Conservation (phyloP, 2,329 filamentous ascomycete genomes). For the Sporothrix brunneoviolacea region DNA sequence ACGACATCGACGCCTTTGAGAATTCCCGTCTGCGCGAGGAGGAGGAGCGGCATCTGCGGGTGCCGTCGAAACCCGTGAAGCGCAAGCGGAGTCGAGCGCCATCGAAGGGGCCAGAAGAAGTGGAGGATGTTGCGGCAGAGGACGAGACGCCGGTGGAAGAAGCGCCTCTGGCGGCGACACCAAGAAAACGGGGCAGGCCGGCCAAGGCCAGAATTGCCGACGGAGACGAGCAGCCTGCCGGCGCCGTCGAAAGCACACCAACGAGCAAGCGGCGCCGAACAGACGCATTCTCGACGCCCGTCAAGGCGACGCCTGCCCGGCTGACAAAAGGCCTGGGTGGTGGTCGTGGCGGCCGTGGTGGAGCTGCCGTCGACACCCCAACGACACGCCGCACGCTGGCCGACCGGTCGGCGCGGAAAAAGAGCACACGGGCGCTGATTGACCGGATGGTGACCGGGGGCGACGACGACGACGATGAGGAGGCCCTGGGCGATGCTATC, state of each 20-base stretch:
- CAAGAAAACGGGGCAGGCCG: slow-evolving; percentile 5
- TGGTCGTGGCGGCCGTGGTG: slow-evolving; percentile 27
- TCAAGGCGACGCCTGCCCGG: slow-evolving; percentile 29
- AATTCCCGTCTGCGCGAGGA: not conserved
- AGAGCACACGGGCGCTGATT: slow-evolving; percentile 72
- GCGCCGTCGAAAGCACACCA: slow-evolving; percentile 10
- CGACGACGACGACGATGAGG: slow-evolving; percentile 65
- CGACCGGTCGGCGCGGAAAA: slow-evolving; percentile 79
- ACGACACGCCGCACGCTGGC: slow-evolving; percentile 57
- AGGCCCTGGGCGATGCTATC: slow-evolving; percentile 63
- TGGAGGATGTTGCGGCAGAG: not conserved
- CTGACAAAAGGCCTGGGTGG: too few relatives aligned
- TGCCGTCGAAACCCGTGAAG: too few relatives aligned
- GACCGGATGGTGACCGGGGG: slow-evolving; percentile 60
- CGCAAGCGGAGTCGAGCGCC: too few relatives aligned
- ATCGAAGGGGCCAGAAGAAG: too few relatives aligned
- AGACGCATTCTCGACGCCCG: slow-evolving; percentile 21
- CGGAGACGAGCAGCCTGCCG: not conserved
- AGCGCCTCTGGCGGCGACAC: not conserved
- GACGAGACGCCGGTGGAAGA: not conserved
- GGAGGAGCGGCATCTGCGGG: too few relatives aligned
- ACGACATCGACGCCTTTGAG: not conserved
- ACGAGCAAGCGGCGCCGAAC: slow-evolving; percentile 13
- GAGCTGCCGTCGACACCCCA: slow-evolving; percentile 41
- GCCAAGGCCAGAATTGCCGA: slow-evolving; percentile 4